Evolutionary conservation across 2,329 filamentous ascomycete species (phyloP).

Genomic region (Penicillium brasilianum): DNA sequence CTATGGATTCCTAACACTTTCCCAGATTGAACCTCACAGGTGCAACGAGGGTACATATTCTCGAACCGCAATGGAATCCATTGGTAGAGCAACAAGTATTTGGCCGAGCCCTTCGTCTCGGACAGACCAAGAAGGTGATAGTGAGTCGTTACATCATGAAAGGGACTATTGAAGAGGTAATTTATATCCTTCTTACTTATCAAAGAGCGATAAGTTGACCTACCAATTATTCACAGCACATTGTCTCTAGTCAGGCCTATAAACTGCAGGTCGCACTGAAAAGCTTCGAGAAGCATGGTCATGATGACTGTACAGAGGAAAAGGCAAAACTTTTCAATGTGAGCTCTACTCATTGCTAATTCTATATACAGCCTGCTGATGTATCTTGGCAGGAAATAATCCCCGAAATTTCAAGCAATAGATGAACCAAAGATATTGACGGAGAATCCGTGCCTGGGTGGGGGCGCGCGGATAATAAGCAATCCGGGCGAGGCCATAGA

Average conservation of each 20-base stretch:
- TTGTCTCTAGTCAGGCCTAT: neutral
- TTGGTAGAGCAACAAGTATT: constrained; percentile 5
- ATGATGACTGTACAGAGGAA: neutral
- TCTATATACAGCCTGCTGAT: neutral
- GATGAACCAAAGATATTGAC: neutral
- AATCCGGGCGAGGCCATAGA: neutral
- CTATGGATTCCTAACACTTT: neutral
- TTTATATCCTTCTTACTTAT: neutral
- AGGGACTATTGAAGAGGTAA: constrained; percentile 11
- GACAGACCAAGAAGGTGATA: constrained; percentile 2
- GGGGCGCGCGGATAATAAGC: neutral
- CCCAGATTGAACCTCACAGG: constrained; percentile 3
- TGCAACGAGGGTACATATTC: constrained; percentile 8
- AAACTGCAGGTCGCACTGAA: neutral
- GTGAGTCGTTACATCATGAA: constrained; percentile 6
- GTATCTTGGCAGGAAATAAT: neutral
- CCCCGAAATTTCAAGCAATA: neutral
- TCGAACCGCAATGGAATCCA: constrained; percentile 12
- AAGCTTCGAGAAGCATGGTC: neutral
- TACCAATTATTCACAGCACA: neutral
- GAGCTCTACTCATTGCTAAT: neutral
- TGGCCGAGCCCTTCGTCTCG: constrained; percentile 6
- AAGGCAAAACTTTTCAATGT: neutral
- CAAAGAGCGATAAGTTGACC: neutral
- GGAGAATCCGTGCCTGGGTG: neutral